Evolutionary conservation across 2,329 filamentous ascomycete species (phyloP), one percentile per base, ranked within the genome.

Genomic region (Sporothrix mexicana): DNA sequence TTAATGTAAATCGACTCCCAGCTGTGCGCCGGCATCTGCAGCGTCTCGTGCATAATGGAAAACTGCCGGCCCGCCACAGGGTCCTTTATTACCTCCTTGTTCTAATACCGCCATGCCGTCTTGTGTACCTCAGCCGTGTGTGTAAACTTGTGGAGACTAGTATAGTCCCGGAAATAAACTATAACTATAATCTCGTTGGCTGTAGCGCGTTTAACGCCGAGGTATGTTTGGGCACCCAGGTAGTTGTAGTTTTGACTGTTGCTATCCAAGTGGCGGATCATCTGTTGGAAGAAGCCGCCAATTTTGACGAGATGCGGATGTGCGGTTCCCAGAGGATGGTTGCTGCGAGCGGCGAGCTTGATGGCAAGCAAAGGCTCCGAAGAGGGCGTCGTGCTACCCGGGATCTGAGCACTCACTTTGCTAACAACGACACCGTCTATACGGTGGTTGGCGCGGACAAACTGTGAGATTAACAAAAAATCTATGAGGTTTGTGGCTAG

Each of bases 301-400:
- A 64, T 64, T 64, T 43, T 64, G 59, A 25, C 13, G 23, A 64
- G 30, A 17, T 64, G 59, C n/a, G 59, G 59, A 30, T 64, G 59
- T 15, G 41, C 30, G 10, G 41, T 3, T 15, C 59, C 59, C 13
- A 64, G 59, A 15, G 59, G 59, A 30, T 64, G 59, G 59, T 64
- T 64, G 59, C 59, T 64, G 59, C 59, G 59, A 30, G 59, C 59
- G 30, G 59, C 59, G 59, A 64, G 59, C 30, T 64, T 64, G 30
- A 64, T 64, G 59, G 41, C 59, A 30, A 64, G 23, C 10, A 64
- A 15, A 41, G 59, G 59, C 2, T 64, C 41, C 59, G 30, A 30
- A 6, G 59, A 10, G 12, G 59, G 59, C 30, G 36, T 30, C 30
- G 59, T 43, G 59, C 59, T 64, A 20, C 59, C 59, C 15, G 59